phyloP scores from a whole-genome alignment of 106 monocot genomes.

The Apostasia shenzhenica region DNA sequence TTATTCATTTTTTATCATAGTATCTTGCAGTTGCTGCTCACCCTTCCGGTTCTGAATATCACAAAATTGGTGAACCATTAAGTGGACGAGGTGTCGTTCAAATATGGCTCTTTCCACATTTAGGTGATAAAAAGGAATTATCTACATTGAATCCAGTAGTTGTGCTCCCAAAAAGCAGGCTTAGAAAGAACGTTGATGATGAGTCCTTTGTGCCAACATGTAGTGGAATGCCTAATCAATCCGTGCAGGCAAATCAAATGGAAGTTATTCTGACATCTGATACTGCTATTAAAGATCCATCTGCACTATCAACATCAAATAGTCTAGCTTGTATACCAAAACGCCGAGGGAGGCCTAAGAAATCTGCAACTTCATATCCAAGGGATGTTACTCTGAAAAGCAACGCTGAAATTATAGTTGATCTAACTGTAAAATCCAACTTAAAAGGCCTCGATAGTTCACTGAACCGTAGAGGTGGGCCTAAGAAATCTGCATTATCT shows the following conservation, averaged over 20 bases:
- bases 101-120: conserved; percentile 75
- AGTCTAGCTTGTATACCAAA: background rate
- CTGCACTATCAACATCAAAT: too few species aligned
- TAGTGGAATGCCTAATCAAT: conserved; percentile 7
- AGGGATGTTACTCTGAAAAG: background rate
- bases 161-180: background rate
- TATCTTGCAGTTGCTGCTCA: conserved; percentile 92
- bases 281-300: background rate
- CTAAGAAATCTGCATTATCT: conserved; percentile 13
- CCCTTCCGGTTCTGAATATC: conserved; percentile 73
- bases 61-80: conserved; percentile 66
- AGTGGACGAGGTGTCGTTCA: conserved; percentile 79
- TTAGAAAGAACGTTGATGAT: background rate
- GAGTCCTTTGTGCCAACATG: background rate
- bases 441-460: background rate
- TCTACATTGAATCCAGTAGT: background rate
- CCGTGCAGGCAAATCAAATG: background rate
- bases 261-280: background rate
- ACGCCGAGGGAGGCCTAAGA: conserved; percentile 9
- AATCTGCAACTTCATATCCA: background rate
- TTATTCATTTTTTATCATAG: conserved; percentile 23
- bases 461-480: conserved; percentile 31
- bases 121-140: conserved; percentile 19
- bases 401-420: background rate
- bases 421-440: background rate